phyloP scores from a whole-genome alignment of 306 rosid genomes.

The Dryas octopetala region DNA sequence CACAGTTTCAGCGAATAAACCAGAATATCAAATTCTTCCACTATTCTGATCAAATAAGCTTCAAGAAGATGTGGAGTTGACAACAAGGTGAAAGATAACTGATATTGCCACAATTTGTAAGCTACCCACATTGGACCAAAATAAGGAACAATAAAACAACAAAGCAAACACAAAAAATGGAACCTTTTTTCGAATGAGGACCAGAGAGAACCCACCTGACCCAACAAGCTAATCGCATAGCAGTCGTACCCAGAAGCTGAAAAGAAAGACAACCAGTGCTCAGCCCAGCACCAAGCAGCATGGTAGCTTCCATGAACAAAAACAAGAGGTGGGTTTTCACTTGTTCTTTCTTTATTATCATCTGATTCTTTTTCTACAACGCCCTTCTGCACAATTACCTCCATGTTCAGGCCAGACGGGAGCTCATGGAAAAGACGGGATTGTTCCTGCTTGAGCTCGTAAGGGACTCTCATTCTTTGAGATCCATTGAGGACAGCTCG shows the following conservation, averaged over 20 bases:
- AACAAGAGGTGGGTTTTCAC: slow-evolving; percentile 54
- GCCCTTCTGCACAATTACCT: slow-evolving; percentile 59
- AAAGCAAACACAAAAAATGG: background rate
- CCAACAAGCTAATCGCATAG: slow-evolving; percentile 76
- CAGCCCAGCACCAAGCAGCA: slow-evolving; percentile 97
- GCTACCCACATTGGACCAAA: background rate
- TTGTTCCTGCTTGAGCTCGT: slow-evolving; percentile 62
- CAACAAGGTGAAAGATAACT: background rate
- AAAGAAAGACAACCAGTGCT: slow-evolving; percentile 85
- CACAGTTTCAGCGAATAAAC: too few relatives aligned
- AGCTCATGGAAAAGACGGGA: slow-evolving; percentile 74
- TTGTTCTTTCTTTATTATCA: slow-evolving; percentile 1
- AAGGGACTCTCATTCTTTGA: slow-evolving; percentile 50
- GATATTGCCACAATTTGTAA: background rate
- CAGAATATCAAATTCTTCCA: too few relatives aligned
- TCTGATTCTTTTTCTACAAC: slow-evolving; percentile 25
- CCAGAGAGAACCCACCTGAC: slow-evolving; percentile 55
- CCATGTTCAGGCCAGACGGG: slow-evolving; percentile 79
- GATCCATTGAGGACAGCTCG: slow-evolving; percentile 32
- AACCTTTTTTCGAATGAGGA: background rate
- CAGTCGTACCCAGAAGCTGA: slow-evolving; percentile 73
- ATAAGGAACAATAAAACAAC: background rate
- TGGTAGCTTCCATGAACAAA: slow-evolving; percentile 97
- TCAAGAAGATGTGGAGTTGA: background rate
- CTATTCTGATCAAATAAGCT: too few relatives aligned